Conservation (phyloP, 2,329 filamentous ascomycete species). For the Ilyonectria robusta region DNA sequence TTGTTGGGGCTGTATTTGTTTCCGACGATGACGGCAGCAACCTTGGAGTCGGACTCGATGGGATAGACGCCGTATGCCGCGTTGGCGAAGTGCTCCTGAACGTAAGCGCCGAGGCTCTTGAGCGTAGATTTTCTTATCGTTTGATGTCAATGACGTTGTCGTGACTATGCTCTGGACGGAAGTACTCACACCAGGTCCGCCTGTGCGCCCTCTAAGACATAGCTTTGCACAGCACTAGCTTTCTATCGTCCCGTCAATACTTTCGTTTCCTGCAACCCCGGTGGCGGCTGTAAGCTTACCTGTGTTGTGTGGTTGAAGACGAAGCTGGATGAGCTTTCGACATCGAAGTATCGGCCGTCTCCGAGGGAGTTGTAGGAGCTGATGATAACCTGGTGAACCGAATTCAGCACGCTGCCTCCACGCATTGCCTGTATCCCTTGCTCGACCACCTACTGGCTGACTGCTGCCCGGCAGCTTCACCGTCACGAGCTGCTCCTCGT, state of each 20-base stretch:
- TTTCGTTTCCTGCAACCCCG: no score
- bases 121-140: conserved; percentile 81
- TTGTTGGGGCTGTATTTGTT: conserved; percentile 99
- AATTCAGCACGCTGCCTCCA: conserved; percentile 28
- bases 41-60: conserved; percentile 78
- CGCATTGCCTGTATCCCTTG: background rate
- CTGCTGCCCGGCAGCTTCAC: conserved; percentile 91
- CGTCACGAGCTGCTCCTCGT: conserved; percentile 92
- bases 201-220: conserved; percentile 82
- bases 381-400: conserved; percentile 76
- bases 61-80: conserved; percentile 88
- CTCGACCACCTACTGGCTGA: conserved; percentile 61
- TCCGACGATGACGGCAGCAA: conserved; percentile 88
- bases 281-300: conserved; percentile 57
- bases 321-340: conserved; percentile 90
- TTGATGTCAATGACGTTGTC: conserved; percentile 39
- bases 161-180: background rate
- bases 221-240: conserved; percentile 85
- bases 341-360: conserved; percentile 88
- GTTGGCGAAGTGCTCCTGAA: conserved; percentile 89
- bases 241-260: conserved; percentile 66
- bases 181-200: conserved; percentile 81
- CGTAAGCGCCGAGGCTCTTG: conserved; percentile 82
- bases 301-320: conserved; percentile 87
- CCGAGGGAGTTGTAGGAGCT: conserved; percentile 89